phyloP scores from a whole-genome alignment of 257 asterid genomes.

The Forsythia viridissima region DNA sequence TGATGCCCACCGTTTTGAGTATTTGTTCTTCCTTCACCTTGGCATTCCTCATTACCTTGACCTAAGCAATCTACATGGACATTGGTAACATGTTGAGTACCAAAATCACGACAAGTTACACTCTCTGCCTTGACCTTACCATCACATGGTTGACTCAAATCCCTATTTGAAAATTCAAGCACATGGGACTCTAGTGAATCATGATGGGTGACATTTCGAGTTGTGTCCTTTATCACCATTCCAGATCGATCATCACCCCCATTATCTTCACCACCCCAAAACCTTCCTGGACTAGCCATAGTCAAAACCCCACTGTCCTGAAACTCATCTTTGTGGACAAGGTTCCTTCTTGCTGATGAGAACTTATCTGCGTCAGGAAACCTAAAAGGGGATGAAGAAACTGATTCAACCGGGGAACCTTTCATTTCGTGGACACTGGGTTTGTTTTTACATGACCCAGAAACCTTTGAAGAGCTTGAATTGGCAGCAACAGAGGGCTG shows the following conservation, averaged over 20 bases:
- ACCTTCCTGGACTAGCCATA: slow-evolving; percentile 48
- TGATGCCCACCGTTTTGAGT: slow-evolving; percentile 40
- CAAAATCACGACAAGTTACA: slow-evolving; percentile 25
- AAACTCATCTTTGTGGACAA: slow-evolving; percentile 41
- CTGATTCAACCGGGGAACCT: slow-evolving; percentile 95
- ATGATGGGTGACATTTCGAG: slow-evolving; percentile 37
- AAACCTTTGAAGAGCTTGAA: slow-evolving; percentile 96
- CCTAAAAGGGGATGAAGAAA: slow-evolving; percentile 92
- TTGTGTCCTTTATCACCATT: slow-evolving; percentile 40
- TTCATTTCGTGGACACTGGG: slow-evolving; percentile 64
- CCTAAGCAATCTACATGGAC: slow-evolving; percentile 27
- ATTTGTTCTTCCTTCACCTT: slow-evolving; percentile 44
- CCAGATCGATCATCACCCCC: slow-evolving; percentile 40
- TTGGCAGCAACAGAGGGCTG: slow-evolving; percentile 78
- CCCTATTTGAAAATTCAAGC: slow-evolving; percentile 30
- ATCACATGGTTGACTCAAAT: slow-evolving; percentile 25
- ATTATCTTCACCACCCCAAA: slow-evolving; percentile 44
- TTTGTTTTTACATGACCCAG: slow-evolving; percentile 79
- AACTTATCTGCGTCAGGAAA: slow-evolving; percentile 45
- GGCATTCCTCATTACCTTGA: slow-evolving; percentile 45
- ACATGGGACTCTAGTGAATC: slow-evolving; percentile 32
- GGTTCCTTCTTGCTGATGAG: slow-evolving; percentile 43
- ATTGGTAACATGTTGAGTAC: slow-evolving; percentile 29
- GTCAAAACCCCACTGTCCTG: slow-evolving; percentile 47
- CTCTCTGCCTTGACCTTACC: slow-evolving; percentile 27